Evolutionary conservation across 306 rosid genomes (phyloP), one percentile per base, ranked within the genome.

Genomic region (Arachis stenosperma): DNA sequence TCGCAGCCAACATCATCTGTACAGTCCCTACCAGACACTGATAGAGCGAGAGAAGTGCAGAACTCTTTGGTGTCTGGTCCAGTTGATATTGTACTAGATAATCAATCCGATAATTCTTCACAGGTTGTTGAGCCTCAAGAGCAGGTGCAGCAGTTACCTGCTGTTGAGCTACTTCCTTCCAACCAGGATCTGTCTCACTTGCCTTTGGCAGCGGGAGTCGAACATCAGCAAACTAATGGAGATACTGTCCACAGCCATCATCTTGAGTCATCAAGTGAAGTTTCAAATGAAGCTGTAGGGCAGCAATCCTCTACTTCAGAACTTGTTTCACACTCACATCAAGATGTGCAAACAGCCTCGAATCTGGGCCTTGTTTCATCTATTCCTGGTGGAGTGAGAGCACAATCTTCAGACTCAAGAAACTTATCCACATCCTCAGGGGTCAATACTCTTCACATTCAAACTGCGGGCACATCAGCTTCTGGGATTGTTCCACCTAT

Each of bases 381-480:
- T 65, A 17, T 48, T 52, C 47, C 69, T 59, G 69, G 75, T 70
- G 78, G 75, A 73, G 39, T 69, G 55, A 59, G 78, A 54, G 57
- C 63, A 37, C 83, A 66, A 7, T 62, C 71, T 39, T 65, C 78
- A 30, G 84, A 81, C 39, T 37, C 78, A 37, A 78, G 89, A 80
- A 78, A 78, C 42, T 37, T 76, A 65, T 64, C 82, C 13, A 71
- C 61, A 62, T 67, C 81, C 40, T 33, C 81, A 51, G 89, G 77
- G 65, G 48, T 70, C 68, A 81, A 76, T 77, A 86, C 75, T 75
- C 82, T n/a, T 81, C 71, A 65, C 61, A 60, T 79, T 22, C 95
- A 68, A 75, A 40, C 83, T 58, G 78, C 86, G 57, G 57, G 69
- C 55, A 82, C 61, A 22, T 56, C 75, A 60, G 79, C 70, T 41